Percentiles rank a stretch among this genome's conserved stretches.
Conservation (phyloP, 2,329 filamentous ascomycete species). For the Cercospora janseana region DNA sequence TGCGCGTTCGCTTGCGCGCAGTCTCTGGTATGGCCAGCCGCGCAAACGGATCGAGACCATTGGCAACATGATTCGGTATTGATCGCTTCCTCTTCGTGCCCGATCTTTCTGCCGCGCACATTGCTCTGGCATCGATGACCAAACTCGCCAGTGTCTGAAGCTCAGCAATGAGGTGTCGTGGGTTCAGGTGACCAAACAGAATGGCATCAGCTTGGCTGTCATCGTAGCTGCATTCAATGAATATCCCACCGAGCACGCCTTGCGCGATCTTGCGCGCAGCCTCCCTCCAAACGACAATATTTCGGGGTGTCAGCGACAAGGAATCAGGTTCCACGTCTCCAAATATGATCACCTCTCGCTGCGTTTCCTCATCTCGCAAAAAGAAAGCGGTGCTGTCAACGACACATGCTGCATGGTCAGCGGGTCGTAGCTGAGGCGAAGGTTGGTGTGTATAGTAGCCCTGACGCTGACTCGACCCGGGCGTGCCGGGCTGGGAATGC, state of each 20-base stretch:
- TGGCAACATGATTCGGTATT: slow-evolving; percentile 34
- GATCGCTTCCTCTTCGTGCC: slow-evolving; percentile 65
- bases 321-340: slow-evolving; percentile 94
- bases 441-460: slow-evolving; percentile 31
- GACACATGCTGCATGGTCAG: slow-evolving; percentile 54
- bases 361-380: slow-evolving; percentile 61
- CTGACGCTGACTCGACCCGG: slow-evolving; percentile 28
- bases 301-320: slow-evolving; percentile 76
- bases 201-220: slow-evolving; percentile 73
- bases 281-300: slow-evolving; percentile 78
- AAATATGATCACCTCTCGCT: slow-evolving; percentile 83
- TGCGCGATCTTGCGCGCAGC: slow-evolving; percentile 79
- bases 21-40: slow-evolving; percentile 27
- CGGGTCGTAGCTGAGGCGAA: slow-evolving; percentile 29
- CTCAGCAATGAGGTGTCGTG: slow-evolving; percentile 77
- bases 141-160: slow-evolving; percentile 68
- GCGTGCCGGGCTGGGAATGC: slow-evolving; percentile 32
- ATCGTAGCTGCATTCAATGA: slow-evolving; percentile 94
- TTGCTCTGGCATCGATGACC: slow-evolving; percentile 55
- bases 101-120: slow-evolving; percentile 40
- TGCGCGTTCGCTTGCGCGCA: slow-evolving; percentile 38
- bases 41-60: slow-evolving; percentile 33
- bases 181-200: slow-evolving; percentile 86
- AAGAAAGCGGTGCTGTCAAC: slow-evolving; percentile 93
- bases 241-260: slow-evolving; percentile 73